A percentile compares a stretch with the other conserved stretches of the same genome.
phyloP scores from a whole-genome alignment of 306 rosid genomes.

The Ormosia semicastrata region DNA sequence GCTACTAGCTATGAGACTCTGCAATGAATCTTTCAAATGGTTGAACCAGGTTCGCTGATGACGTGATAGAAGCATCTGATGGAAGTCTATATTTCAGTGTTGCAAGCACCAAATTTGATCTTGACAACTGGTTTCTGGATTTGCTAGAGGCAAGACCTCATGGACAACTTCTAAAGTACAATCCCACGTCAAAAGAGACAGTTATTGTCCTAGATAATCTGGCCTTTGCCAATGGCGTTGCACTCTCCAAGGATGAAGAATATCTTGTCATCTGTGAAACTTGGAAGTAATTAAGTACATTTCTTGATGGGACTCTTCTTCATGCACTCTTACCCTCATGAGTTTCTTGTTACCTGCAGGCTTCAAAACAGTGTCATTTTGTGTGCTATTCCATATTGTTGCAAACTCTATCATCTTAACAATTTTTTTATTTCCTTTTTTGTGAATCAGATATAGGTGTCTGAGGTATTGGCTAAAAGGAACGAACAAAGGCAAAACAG shows the following conservation, averaged over 20 bases:
- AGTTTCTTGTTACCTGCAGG: background rate
- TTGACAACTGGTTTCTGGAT: slow-evolving; percentile 54
- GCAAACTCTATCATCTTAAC: background rate
- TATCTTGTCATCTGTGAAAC: slow-evolving; percentile 59
- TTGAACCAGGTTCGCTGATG: slow-evolving; percentile 64
- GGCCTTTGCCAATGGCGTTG: slow-evolving; percentile 73
- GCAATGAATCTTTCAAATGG: background rate
- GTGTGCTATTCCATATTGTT: background rate
- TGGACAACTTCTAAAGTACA: slow-evolving; percentile 64
- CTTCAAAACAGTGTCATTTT: background rate
- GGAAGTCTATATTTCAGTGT: slow-evolving; percentile 60
- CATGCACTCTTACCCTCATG: background rate
- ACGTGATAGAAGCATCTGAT: slow-evolving; percentile 64
- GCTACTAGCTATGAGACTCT: background rate
- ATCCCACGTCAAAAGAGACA: slow-evolving; percentile 36
- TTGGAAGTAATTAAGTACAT: slow-evolving; percentile 52
- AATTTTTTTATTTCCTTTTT: background rate
- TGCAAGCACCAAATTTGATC: slow-evolving; percentile 54
- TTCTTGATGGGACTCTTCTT: background rate
- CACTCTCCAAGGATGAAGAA: slow-evolving; percentile 61
- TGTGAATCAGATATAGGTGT: slow-evolving; percentile 47
- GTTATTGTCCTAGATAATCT: slow-evolving; percentile 37
- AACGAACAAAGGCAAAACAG: slow-evolving; percentile 50
- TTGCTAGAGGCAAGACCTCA: slow-evolving; percentile 68
- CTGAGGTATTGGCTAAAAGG: slow-evolving; percentile 61